Conservation (phyloP, 441 rosid genomes). For the Geranium incanum region DNA sequence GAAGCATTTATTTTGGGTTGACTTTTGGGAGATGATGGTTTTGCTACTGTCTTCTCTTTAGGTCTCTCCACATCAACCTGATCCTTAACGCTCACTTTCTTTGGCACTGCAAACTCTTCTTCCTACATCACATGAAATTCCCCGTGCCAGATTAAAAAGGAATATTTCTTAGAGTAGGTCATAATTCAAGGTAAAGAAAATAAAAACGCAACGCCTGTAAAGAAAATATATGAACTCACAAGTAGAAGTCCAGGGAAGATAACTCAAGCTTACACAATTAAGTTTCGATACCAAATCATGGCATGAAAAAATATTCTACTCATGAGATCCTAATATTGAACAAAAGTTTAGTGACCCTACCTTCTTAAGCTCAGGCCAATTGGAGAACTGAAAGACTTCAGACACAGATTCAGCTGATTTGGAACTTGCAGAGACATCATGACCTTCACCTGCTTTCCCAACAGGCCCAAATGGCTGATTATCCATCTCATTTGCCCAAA, state of each 20-base stretch:
- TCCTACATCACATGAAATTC: constrained; percentile 22
- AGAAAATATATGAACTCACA: background rate
- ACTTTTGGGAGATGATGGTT: constrained; percentile 39
- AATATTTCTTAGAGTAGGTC: background rate
- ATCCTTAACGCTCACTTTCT: constrained; percentile 35
- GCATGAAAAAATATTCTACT: background rate
- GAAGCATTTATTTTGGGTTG: constrained; percentile 27
- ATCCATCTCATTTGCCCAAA: constrained; percentile 45
- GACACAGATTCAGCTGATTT: constrained; percentile 43
- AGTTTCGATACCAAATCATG: background rate
- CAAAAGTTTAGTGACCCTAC: constrained; percentile 28
- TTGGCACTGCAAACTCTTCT: constrained; percentile 29
- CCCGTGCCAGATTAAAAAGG: background rate
- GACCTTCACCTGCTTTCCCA: constrained; percentile 34
- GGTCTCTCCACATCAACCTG: constrained; percentile 48
- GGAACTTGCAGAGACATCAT: constrained; percentile 32
- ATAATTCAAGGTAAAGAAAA: background rate
- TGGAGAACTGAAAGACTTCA: constrained; percentile 39
- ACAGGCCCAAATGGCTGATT: constrained; percentile 41
- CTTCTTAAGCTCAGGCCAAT: constrained; percentile 43
- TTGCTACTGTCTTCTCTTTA: constrained; percentile 45
- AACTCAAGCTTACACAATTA: background rate
- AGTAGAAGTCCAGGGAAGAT: background rate
- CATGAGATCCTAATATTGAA: background rate
- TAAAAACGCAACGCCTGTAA: background rate